Conservation (phyloP, 2,329 filamentous ascomycete species). For the Hypoxylon sp. region DNA sequence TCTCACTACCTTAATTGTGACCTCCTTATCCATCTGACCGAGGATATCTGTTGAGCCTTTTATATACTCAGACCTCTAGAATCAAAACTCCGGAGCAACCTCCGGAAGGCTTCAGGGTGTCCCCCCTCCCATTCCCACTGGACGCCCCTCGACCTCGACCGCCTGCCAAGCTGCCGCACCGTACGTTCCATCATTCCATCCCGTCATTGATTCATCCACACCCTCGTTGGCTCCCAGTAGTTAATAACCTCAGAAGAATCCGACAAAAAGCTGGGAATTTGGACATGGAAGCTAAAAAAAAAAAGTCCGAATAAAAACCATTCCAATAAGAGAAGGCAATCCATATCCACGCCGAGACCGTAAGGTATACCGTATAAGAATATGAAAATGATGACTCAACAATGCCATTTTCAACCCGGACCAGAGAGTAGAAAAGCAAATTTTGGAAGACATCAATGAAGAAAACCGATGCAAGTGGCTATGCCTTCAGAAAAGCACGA, state of each 20-base stretch:
- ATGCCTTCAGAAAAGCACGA: constrained; percentile 21
- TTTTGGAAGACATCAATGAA: constrained; percentile 24
- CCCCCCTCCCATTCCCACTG: constrained; percentile 13
- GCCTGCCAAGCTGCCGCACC: constrained; percentile 15
- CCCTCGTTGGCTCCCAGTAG: constrained; percentile 22
- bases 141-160: constrained; percentile 10
- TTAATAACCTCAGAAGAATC: constrained; percentile 31
- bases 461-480: constrained; percentile 23
- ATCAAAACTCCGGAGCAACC: constrained; percentile 11
- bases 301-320: constrained; percentile 34
- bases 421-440: constrained; percentile 26
- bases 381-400: constrained; percentile 34
- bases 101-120: not conserved
- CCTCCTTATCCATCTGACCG: constrained; percentile 17
- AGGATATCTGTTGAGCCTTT: constrained; percentile 18
- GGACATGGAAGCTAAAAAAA: constrained; percentile 27
- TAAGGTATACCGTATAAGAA: constrained; percentile 45
- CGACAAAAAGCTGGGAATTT: constrained; percentile 39
- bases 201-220: constrained; percentile 36
- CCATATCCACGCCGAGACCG: constrained; percentile 44
- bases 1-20: constrained; percentile 2
- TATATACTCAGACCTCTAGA: constrained; percentile 6
- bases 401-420: constrained; percentile 43
- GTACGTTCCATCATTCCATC: constrained; percentile 41
- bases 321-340: constrained; percentile 36